These are phyloP conservation scores for Pisolithus orientalis DNA, from an alignment of 768 basidiomycete species.

Conservation along the genomic window DNA sequence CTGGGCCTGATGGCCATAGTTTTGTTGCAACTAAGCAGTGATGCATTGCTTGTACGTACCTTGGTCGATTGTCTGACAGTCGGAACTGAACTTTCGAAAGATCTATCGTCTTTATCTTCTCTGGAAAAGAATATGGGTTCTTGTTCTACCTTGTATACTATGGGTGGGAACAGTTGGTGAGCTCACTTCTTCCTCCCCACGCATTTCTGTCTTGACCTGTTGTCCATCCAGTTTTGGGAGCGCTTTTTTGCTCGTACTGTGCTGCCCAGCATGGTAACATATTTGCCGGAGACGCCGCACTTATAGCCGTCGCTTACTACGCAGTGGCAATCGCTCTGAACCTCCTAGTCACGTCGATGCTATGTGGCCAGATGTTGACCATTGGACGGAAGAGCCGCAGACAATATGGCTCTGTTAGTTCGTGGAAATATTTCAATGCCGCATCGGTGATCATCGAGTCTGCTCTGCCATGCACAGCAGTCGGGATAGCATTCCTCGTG, in stretches of 20 bases:
- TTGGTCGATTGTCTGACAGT: not conserved
- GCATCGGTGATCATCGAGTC: conserved; percentile 1
- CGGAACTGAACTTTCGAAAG: conserved; percentile 10
- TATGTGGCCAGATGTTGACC: conserved; percentile 3
- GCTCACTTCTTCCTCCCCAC: not conserved
- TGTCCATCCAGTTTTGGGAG: not conserved
- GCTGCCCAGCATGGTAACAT: conserved; percentile 1
- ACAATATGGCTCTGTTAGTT: not conserved
- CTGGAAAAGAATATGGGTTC: conserved; percentile 11
- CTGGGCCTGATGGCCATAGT: conserved; percentile 19
- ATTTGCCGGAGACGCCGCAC: conserved; percentile 1
- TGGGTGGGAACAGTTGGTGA: conserved; percentile 6
- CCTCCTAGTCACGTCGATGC: conserved; percentile 3
- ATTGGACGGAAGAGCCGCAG: not conserved
- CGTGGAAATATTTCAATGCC: not conserved
- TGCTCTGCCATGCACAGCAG: conserved; percentile 4
- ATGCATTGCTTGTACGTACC: conserved; percentile 27
- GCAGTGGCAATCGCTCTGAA: conserved; percentile 6
- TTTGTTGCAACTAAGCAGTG: conserved; percentile 22
- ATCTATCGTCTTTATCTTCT: conserved; percentile 29
- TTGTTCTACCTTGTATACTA: conserved; percentile 4
- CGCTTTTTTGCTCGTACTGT: not conserved
- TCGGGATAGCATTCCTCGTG: conserved; percentile 6
- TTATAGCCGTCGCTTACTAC: conserved; percentile 5
- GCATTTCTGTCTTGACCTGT: not conserved